These are phyloP conservation scores for Acorus calamus DNA, from an alignment of 106 monocot species.

Conservation along the genomic window DNA sequence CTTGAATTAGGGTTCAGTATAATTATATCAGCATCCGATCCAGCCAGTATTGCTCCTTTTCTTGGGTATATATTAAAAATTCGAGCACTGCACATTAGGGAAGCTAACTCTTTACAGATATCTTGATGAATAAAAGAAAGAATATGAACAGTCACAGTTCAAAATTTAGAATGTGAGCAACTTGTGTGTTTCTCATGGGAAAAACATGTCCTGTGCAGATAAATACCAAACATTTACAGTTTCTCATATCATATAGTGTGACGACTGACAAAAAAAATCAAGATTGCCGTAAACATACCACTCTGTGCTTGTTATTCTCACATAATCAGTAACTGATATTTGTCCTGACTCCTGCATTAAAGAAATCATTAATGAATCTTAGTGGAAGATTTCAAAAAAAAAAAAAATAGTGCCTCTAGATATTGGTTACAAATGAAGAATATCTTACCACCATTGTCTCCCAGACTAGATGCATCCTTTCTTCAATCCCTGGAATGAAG, in stretches of 20 bases:
- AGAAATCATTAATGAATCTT: neutral
- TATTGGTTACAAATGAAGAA: neutral
- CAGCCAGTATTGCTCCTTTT: slow-evolving; percentile 87
- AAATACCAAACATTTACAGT: no score
- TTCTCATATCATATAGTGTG: no score
- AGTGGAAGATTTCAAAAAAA: neutral
- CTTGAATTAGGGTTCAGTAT: slow-evolving; percentile 80
- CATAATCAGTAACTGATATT: slow-evolving; percentile 84
- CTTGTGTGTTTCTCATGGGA: no score
- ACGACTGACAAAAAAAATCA: no score
- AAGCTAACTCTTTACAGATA: no score
- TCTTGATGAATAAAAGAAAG: neutral
- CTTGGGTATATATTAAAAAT: slow-evolving; percentile 94
- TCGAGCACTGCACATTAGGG: slow-evolving; percentile 52
- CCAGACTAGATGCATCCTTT: slow-evolving; percentile 98
- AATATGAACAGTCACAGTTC: neutral
- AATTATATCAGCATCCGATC: slow-evolving; percentile 98
- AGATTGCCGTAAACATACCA: slow-evolving; percentile 38
- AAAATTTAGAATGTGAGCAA: neutral
- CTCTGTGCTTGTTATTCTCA: slow-evolving; percentile 88
- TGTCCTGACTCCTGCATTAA: slow-evolving; percentile 77
- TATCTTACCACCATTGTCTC: slow-evolving; percentile 91
- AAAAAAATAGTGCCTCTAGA: neutral
- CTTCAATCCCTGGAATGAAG: slow-evolving; percentile 64
- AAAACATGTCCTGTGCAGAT: no score